Evolutionary conservation across 495 filamentous ascomycete genomes (phyloP), one percentile per base, ranked within the genome.

Genomic region (Neurospora pannonica): DNA sequence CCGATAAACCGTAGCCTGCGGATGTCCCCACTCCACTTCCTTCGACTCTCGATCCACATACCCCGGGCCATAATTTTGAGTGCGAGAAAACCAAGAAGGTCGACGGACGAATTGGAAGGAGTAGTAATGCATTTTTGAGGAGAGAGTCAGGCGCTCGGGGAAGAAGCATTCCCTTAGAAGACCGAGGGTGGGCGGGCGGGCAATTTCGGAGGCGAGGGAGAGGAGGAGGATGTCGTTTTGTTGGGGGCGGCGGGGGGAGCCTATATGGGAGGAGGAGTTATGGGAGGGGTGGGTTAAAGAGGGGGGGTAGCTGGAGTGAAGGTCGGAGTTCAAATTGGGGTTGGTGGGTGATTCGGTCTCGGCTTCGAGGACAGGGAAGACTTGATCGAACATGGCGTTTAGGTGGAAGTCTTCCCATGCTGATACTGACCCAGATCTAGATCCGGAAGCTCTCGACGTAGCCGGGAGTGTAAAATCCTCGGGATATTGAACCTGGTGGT

Each of bases 81-180:
- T 34, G 28, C 13, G 28, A 19, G 54, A 62, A 1, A 62, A 62
- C 54, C 54, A 62, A 0, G 54, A 9, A 0, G 54, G 54, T 1
- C 54, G 24, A 0, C 54, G 54, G 54, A 34, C 28, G 54, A 62
- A 62, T 19, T 89, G 87, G 79, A 89, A 89, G 73, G 79, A 82
- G 80, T 89, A 89, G 77, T 88, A 88, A 77, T 89, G 89, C 79
- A 87, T 88, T 34, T 82, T 76, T 31, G 81, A 85, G 19, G 84
- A 78, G n/a, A 89, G 82, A 7, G 87, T 89, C 34, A 87, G 79
- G 11, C 87, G 84, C 13, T 81, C 82, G 1, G 87, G 87, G 78
- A 88, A 88, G 4, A 70, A 72, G 80, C 87, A 89, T 6, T 83
- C 81, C 2, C 84, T 83, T 0, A 89, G 82, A 3, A 85, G 72